A percentile compares a stretch with the other conserved stretches of the same genome.
Evolutionary conservation across 139 green algal species (phyloP).

Genomic region (Bryopsis sp.): DNA sequence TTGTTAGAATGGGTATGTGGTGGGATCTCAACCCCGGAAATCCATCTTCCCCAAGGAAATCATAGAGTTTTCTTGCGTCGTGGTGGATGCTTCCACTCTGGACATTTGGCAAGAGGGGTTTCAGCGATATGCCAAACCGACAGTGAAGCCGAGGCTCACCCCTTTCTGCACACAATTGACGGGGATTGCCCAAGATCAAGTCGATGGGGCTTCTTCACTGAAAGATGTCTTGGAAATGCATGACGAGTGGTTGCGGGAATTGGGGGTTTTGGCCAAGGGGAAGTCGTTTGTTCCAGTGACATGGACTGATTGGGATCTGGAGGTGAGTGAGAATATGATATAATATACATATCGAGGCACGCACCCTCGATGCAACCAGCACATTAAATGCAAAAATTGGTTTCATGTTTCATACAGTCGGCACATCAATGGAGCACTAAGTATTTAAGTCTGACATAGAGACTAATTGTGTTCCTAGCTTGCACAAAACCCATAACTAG

Average conservation of each 20-base stretch:
- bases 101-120: conserved; percentile 26
- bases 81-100: conserved; percentile 37
- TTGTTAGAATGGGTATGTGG: neutral
- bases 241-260: conserved; percentile 39
- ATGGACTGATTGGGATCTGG: conserved; percentile 62
- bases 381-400: no score
- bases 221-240: conserved; percentile 27
- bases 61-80: conserved; percentile 50
- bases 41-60: conserved; percentile 58
- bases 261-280: conserved; percentile 29
- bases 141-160: conserved; percentile 43
- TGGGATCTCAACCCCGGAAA: neutral
- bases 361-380: no score
- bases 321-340: no score
- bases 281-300: conserved; percentile 38
- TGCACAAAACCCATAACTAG: no score
- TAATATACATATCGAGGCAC: no score
- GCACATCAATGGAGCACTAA: no score
- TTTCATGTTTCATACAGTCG: no score
- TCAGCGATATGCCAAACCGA: conserved; percentile 46
- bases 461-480: no score
- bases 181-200: conserved; percentile 50
- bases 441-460: no score
- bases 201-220: conserved; percentile 46
- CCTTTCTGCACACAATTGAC: conserved; percentile 58